Evolutionary conservation across 768 basidiomycete species (phyloP).

Genomic region (Mycena rosella): DNA sequence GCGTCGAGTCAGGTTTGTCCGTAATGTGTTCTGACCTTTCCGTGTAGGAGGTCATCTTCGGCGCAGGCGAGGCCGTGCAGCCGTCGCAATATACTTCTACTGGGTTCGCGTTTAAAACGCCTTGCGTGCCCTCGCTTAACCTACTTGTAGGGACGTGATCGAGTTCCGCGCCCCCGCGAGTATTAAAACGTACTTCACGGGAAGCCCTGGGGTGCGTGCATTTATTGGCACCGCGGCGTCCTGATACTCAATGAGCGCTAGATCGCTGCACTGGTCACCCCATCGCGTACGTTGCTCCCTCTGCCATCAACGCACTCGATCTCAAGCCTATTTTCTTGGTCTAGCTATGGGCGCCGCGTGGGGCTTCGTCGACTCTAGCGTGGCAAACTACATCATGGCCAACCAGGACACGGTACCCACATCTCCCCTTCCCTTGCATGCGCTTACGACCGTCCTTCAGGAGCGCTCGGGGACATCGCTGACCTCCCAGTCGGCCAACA

Average conservation of each 20-base stretch:
- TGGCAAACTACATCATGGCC: slow-evolving; percentile 37
- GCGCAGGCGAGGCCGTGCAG: slow-evolving; percentile 32
- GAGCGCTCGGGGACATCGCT: slow-evolving; percentile 37
- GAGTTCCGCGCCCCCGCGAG: slow-evolving; percentile 37
- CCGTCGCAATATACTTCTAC: slow-evolving; percentile 25
- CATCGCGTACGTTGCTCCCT: slow-evolving; percentile 28
- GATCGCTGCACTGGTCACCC: slow-evolving; percentile 39
- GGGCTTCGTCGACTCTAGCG: slow-evolving; percentile 36
- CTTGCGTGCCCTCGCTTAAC: neutral
- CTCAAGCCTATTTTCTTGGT: neutral
- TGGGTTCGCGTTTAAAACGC: slow-evolving; percentile 17
- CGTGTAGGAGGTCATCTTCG: slow-evolving; percentile 37
- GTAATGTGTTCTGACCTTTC: slow-evolving; percentile 9
- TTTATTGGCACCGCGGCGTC: no score
- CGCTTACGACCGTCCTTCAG: neutral
- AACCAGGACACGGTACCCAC: slow-evolving; percentile 40
- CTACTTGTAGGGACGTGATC: slow-evolving; percentile 31
- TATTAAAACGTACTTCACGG: slow-evolving; percentile 31
- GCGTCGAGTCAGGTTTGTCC: neutral
- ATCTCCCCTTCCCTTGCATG: neutral
- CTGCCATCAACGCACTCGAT: neutral
- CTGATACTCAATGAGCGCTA: neutral
- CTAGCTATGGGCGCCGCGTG: slow-evolving; percentile 39
- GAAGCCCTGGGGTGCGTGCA: slow-evolving; percentile 27
- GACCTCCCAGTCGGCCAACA: slow-evolving; percentile 34